Evolutionary conservation across 225 moss, liverwort and hornwort genomes (phyloP).

Genomic region (Asterella californica): DNA sequence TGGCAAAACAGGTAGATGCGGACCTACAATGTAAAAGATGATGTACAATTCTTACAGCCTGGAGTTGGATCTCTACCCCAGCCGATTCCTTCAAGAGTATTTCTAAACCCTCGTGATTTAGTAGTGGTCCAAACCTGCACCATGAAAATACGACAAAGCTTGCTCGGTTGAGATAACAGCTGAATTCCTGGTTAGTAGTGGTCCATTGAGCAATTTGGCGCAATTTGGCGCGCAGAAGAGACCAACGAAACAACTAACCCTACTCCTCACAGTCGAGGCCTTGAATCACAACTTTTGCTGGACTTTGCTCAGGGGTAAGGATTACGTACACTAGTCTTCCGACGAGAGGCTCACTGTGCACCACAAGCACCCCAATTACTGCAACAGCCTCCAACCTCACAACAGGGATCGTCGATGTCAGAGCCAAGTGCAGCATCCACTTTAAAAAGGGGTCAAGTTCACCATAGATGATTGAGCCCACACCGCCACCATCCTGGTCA

Average conservation of each 20-base stretch:
- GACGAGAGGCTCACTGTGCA: constrained; percentile 66
- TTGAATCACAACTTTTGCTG: neutral
- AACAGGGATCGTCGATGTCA: constrained; percentile 46
- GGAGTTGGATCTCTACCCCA: constrained; percentile 69
- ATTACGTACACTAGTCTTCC: constrained; percentile 68
- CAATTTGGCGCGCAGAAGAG: neutral
- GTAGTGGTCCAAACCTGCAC: constrained; percentile 69
- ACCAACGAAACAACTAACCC: neutral
- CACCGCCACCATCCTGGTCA: neutral
- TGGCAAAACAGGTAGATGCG: constrained; percentile 35
- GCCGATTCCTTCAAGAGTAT: constrained; percentile 53
- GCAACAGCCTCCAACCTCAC: constrained; percentile 73
- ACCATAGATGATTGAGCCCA: constrained; percentile 12
- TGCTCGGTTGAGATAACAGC: neutral
- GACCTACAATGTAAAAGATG: constrained; percentile 97
- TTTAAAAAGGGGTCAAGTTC: constrained; percentile 48
- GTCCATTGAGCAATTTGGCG: neutral
- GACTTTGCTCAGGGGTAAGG: neutral
- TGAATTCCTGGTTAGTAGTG: no score
- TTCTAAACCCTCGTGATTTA: constrained; percentile 55
- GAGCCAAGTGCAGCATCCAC: constrained; percentile 62
- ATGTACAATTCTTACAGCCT: constrained; percentile 79
- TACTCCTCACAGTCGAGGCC: neutral
- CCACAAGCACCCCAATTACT: constrained; percentile 64
- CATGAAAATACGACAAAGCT: neutral